phyloP scores from a whole-genome alignment of 139 green algal species.

The Chlorella sp. region DNA sequence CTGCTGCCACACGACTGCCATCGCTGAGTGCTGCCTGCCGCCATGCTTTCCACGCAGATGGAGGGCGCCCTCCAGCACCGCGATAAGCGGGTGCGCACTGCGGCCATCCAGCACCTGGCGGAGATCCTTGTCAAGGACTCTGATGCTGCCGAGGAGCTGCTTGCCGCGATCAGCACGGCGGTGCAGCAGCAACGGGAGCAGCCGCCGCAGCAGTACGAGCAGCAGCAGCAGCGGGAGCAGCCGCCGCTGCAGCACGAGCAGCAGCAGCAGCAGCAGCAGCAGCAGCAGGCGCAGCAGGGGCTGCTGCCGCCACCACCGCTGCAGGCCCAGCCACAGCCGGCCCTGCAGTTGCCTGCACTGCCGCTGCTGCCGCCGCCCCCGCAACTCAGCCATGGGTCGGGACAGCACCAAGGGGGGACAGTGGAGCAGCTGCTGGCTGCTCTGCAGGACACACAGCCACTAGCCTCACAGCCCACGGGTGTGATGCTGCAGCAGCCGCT shows the following conservation, averaged over 20 bases:
- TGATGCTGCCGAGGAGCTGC: conserved; percentile 8
- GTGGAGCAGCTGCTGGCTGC: too few relatives aligned
- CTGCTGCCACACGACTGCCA: neutral
- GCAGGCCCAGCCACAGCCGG: neutral
- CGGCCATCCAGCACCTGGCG: neutral
- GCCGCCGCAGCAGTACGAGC: neutral
- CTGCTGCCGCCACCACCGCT: neutral
- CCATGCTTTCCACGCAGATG: neutral
- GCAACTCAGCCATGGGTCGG: neutral
- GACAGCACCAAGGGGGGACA: too few relatives aligned
- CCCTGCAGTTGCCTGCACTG: neutral
- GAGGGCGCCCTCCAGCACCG: neutral
- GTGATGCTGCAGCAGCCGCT: neutral
- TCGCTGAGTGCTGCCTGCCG: neutral
- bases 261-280: neutral
- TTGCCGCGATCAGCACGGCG: neutral
- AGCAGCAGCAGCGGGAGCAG: neutral
- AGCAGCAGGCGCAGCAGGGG: neutral
- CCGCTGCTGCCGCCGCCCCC: neutral
- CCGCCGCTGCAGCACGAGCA: neutral
- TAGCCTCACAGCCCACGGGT: too few relatives aligned
- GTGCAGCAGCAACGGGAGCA: neutral
- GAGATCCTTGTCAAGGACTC: neutral
- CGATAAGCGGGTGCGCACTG: neutral
- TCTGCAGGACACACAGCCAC: too few relatives aligned